These are phyloP conservation scores for Salvia miltiorrhiza DNA, from an alignment of 257 asterid species.

Conservation along the genomic window DNA sequence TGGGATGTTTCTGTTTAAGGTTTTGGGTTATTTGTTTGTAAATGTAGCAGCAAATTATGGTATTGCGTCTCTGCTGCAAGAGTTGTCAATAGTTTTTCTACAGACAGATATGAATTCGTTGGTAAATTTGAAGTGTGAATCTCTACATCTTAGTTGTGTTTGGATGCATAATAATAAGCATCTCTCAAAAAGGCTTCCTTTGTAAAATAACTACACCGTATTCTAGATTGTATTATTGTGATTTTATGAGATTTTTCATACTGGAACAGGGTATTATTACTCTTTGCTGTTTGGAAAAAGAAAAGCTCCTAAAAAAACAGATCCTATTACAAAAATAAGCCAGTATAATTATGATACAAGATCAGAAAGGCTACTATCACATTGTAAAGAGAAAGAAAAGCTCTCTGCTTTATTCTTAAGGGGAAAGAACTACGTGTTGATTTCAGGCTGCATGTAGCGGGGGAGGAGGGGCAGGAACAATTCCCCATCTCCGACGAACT, in stretches of 20 bases:
- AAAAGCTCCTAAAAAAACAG: background rate
- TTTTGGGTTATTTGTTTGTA: background rate
- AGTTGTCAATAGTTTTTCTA: background rate
- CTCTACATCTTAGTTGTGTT: background rate
- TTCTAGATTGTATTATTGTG: background rate
- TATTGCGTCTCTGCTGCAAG: background rate
- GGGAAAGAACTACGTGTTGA: background rate
- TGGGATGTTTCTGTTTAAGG: background rate
- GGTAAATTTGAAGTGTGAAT: background rate
- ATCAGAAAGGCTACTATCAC: background rate
- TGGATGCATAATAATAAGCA: constrained; percentile 10
- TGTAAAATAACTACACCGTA: constrained; percentile 14
- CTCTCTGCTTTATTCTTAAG: too few relatives aligned
- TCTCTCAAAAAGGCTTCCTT: background rate
- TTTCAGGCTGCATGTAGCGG: constrained; percentile 32
- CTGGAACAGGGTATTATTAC: background rate
- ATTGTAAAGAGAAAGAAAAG: too few relatives aligned
- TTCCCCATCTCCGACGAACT: constrained; percentile 76
- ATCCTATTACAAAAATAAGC: background rate
- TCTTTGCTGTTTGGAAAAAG: background rate
- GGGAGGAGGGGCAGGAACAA: constrained; percentile 76
- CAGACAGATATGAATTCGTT: background rate
- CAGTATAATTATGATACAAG: background rate
- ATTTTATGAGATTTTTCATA: background rate
- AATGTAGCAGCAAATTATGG: background rate